Evolutionary conservation across 2,329 filamentous ascomycete species (phyloP), one percentile per base, ranked within the genome.

Genomic region (Ophiostoma novo-ulmi): DNA sequence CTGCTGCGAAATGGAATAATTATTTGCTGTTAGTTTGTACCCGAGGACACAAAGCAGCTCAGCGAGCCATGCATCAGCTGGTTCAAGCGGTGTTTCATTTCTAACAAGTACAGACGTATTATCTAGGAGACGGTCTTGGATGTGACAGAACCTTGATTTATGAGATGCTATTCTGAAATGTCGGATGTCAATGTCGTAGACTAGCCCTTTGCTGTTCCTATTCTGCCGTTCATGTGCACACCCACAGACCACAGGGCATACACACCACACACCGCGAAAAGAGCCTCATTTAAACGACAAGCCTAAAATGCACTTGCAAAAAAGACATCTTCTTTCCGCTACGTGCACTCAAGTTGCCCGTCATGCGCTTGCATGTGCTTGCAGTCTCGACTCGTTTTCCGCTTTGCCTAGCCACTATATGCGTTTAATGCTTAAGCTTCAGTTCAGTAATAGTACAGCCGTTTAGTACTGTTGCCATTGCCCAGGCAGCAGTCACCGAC

Each of bases 401-500:
- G 17, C n/a, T 48, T 48, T 20, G 44, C 44, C 44, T 20, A 31
- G 31, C 31, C 31, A 31, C 2, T 31, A 31, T 31, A 7, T 44
- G 13, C 10, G 5, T 44, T 14, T 44, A 44, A 3, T 13, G 38
- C 38, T 39, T 5, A 10, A 11, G 52, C 52, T 11, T 22, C 52
- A 20, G 52, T 55, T 55, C 26, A 4, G 5, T 20, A 26, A 11
- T 26, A 7, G 6, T n/a, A 22, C n/a, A 22, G 1, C 5, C 20
- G n/a, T 22, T 17, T 48, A 17, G 22, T 58, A 22, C 5, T 26
- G n/a, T 22, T 58, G 20, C 17, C 20, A n/a, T 26, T 35, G 55
- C 61, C 26, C 20, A 36, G 35, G 61, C 61, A 64, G 14, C 58
- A 64, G 61, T 39, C 61, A 64, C 61, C 61, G 38, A 39, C n/a